Evolutionary conservation across 2,329 filamentous ascomycete genomes (phyloP), one percentile per base, ranked within the genome.

Genomic region (Tolypocladium inflatum): DNA sequence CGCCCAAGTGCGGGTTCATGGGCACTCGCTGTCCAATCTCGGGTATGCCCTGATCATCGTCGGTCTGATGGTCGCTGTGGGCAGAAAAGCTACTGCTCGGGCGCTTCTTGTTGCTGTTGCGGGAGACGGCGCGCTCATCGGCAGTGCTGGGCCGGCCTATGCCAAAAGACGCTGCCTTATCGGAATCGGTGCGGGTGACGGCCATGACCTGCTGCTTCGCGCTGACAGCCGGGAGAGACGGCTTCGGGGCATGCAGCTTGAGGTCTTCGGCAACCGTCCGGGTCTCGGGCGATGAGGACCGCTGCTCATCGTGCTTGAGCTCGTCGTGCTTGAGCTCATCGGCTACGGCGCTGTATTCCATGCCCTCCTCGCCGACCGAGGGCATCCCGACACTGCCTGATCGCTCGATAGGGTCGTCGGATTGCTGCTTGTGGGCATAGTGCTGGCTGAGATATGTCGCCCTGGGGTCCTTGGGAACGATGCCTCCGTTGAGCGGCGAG

Each of bases 1-100:
- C 93, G 61, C 94, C 94, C 50, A 94, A 90, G 70, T 94, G 85
- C 56, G 87, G 89, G 69, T 94, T 88, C 90, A 99, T 94, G 55
- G 94, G 94, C 43, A 99, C 93, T 68, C 92, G 88, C 67, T 90
- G 85, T 54, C 93, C 93, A 64, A 97, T 94, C 69, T 95, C 90
- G 2, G 92, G 92, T 65, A 97, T 96, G 26, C 92, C 93, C 57
- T 91, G 86, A 63, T 94, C 89, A 52, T 93, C 89, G 21, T 88
- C 88, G 45, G 74, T 68, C 62, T 86, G 75, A 45, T 80, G 77
- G 58, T 78, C 78, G 53, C 78, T 77, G 48, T 80, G 80, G 42
- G 78, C 70, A 55, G 80, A 79, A 59, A 78, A 78, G 48, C 72
- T 80, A 68, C 84, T 90, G 37, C 81, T 78, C 63, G 85, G 84